Evolutionary conservation across 805 yeast genomes (phyloP), one percentile per base, ranked within the genome.

Genomic region (Candida andamanensis): DNA sequence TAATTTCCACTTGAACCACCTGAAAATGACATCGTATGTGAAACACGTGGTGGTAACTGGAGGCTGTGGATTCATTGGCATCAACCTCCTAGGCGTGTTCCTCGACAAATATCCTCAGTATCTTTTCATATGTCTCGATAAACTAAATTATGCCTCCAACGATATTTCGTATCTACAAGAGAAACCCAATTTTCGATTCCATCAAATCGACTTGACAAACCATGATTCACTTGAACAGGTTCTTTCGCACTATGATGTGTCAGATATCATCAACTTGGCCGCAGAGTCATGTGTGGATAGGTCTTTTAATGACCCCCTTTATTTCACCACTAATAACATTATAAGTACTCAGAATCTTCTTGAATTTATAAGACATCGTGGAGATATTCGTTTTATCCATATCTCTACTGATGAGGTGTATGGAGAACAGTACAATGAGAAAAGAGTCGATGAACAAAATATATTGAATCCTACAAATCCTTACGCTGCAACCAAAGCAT

Each of bases 331-430:
- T 5, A 69, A 71, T 25, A 75, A 74, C 39, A 61, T 71, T 3
- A 22, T 67, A 2, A 65, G 74, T 7, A 63, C 76, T 1, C 76
- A 69, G 37, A 65, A 60, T 15, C 37, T 75, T 12, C 52, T 74
- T 5, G 78, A 74, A 42, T 53, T 57, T 15, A 46, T 56, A 13
- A 50, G 70, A 18, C 20, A 20, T 1, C 13, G 23, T 9, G 26
- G 33, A 10, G 29, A 19, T 15, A 22, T 33, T 6, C 32, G 45
- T 10, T 55, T 71, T 24, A 29, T 73, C 5, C 78, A 74, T 42
- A 56, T 74, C 27, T 74, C 80, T 7, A 75, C 80, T 0, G 80
- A 74, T 45, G 80, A 74, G 40, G 80, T 75, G 0, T 74, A 74
- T 40, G 80, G 80, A 1, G 77, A 73, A 37, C 56, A 51, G 21